Percentiles rank a stretch among this genome's conserved stretches.
These are phyloP conservation scores for Tilletia indica DNA, from an alignment of 1,284 basidiomycete genomes.

Conservation along the genomic window DNA sequence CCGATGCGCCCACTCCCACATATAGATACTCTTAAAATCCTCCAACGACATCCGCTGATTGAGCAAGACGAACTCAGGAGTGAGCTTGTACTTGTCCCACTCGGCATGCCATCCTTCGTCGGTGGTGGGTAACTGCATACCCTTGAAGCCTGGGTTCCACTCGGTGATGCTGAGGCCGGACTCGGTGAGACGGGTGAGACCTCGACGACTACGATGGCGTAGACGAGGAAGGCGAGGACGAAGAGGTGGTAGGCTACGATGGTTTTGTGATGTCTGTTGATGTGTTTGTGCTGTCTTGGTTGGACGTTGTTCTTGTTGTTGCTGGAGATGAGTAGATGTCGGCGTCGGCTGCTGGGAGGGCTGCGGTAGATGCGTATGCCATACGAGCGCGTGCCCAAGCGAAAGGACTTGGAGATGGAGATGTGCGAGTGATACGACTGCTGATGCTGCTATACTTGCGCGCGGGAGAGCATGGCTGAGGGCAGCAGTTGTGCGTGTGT, in stretches of 20 bases:
- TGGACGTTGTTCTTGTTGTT: neutral
- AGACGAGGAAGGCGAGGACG: constrained; percentile 77
- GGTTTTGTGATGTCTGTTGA: constrained; percentile 62
- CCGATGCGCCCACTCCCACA: constrained; percentile 98
- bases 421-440: neutral
- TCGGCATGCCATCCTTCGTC: constrained; percentile 79
- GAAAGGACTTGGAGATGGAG: neutral
- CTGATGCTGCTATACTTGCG: neutral
- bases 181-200: constrained; percentile 93
- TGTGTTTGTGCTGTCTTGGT: neutral
- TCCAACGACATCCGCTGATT: constrained; percentile 82
- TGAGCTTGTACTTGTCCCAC: constrained; percentile 90
- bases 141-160: constrained; percentile 85
- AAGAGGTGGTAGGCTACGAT: constrained; percentile 77
- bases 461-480: no score
- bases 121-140: constrained; percentile 78
- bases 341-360: constrained; percentile 15
- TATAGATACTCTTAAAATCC: constrained; percentile 95
- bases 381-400: constrained; percentile 3
- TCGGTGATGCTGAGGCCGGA: constrained; percentile 96
- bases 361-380: neutral
- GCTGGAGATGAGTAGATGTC: neutral
- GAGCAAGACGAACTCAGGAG: constrained; percentile 91
- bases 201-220: constrained; percentile 89
- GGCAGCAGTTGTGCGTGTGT: no score